Percentiles rank a stretch among this genome's conserved stretches.
Evolutionary conservation across 2,329 filamentous ascomycete species (phyloP).

Genomic region (Gremmenia infestans): DNA sequence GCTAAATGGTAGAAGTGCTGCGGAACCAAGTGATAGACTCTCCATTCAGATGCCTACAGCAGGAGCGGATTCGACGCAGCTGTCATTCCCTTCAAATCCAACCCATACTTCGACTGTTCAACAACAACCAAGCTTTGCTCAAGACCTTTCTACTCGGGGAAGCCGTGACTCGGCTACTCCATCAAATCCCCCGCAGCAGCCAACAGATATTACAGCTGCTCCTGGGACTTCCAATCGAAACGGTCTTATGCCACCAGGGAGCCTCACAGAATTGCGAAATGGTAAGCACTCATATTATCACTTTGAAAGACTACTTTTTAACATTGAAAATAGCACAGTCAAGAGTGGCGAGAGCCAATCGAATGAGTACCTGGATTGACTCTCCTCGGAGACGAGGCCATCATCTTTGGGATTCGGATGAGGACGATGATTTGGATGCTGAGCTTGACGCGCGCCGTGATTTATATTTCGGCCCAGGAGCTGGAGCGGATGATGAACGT

Average conservation of each 20-base stretch:
- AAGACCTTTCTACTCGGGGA: background rate
- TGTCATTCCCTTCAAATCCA: background rate
- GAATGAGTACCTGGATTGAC: slow-evolving; percentile 1
- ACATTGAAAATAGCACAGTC: background rate
- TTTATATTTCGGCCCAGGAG: slow-evolving; percentile 6
- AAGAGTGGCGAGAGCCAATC: background rate
- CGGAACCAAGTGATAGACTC: background rate
- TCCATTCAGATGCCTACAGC: background rate
- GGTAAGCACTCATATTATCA: background rate
- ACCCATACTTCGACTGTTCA: background rate
- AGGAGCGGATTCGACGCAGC: background rate
- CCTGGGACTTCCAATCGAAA: background rate
- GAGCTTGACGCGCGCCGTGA: slow-evolving; percentile 10
- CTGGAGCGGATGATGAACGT: slow-evolving; percentile 18
- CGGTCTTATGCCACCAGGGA: background rate
- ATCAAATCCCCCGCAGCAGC: background rate
- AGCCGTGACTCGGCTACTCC: background rate
- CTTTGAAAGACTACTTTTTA: background rate
- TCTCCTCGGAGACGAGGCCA: background rate
- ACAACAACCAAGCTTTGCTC: background rate
- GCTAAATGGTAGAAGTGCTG: background rate
- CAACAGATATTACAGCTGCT: background rate
- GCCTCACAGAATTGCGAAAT: background rate
- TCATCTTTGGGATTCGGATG: slow-evolving; percentile 6
- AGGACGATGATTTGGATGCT: slow-evolving; percentile 16